These are phyloP conservation scores for Tremellales sp. DNA, from an alignment of 1,284 basidiomycete genomes.

Conservation along the genomic window DNA sequence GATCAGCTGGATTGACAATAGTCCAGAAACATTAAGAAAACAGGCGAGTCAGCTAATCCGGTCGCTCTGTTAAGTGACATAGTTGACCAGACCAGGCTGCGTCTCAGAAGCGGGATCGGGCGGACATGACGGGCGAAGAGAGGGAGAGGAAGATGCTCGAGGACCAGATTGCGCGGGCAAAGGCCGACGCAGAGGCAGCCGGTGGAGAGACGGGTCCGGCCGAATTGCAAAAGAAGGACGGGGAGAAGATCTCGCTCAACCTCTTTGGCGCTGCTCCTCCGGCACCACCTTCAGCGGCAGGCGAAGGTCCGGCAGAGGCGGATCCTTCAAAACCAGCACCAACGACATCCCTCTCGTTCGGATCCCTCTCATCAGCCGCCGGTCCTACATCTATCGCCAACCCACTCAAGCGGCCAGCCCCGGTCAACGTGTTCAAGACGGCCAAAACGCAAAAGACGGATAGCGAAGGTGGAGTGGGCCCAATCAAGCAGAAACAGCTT, in stretches of 20 bases:
- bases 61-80: too few relatives aligned
- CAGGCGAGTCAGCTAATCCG: conserved; percentile 61
- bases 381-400: conserved; percentile 19
- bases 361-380: conserved; percentile 7
- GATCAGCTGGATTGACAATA: conserved; percentile 94
- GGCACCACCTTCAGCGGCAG: conserved; percentile 16
- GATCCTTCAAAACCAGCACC: conserved; percentile 1
- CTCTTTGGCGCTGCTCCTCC: conserved; percentile 33
- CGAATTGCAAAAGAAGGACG: conserved; percentile 65
- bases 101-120: conserved; percentile 84
- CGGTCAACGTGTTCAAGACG: conserved; percentile 63
- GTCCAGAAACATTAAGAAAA: conserved; percentile 86
- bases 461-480: conserved; percentile 46
- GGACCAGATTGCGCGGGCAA: conserved; percentile 90
- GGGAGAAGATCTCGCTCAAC: conserved; percentile 48
- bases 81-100: conserved; percentile 60
- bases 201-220: conserved; percentile 50
- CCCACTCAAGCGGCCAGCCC: conserved; percentile 49
- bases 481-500: conserved; percentile 56
- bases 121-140: conserved; percentile 89
- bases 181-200: conserved; percentile 32
- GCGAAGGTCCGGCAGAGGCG: conserved; percentile 1
- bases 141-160: conserved; percentile 83
- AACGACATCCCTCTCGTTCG: conserved; percentile 14
- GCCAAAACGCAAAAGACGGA: conserved; percentile 49